Conservation (phyloP, 164 flowering plant genomes). For the Sedum album region DNA sequence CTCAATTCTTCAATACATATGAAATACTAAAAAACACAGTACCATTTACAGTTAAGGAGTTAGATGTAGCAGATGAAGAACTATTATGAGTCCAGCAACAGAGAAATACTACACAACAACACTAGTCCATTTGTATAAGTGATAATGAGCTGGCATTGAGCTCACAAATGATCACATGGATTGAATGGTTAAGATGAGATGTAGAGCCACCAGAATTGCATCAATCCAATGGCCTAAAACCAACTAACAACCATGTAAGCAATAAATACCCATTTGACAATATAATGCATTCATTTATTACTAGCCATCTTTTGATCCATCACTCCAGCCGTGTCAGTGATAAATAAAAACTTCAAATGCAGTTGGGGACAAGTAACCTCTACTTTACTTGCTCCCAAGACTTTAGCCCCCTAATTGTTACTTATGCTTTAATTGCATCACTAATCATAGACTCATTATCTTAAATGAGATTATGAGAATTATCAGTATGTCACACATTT, state of each 20-base stretch:
- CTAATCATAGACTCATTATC: no score
- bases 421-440: not conserved
- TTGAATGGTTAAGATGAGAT: not conserved
- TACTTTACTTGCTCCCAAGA: not conserved
- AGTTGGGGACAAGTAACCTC: not conserved
- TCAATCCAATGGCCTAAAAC: constrained; percentile 8
- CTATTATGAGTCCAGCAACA: not conserved
- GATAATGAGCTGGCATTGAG: not conserved
- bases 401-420: not conserved
- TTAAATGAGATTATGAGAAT: no score
- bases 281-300: not conserved
- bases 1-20: not conserved
- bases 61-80: not conserved
- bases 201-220: not conserved
- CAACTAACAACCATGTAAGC: not conserved
- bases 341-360: not conserved
- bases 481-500: no score
- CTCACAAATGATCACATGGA: not conserved
- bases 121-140: not conserved
- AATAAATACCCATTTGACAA: not conserved
- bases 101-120: not conserved
- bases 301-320: not conserved
- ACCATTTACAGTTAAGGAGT: not conserved
- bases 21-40: not conserved
- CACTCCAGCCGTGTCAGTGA: not conserved